Conservation (phyloP, 352 stramenopile genomes). For the Phytophthora parvispora region DNA sequence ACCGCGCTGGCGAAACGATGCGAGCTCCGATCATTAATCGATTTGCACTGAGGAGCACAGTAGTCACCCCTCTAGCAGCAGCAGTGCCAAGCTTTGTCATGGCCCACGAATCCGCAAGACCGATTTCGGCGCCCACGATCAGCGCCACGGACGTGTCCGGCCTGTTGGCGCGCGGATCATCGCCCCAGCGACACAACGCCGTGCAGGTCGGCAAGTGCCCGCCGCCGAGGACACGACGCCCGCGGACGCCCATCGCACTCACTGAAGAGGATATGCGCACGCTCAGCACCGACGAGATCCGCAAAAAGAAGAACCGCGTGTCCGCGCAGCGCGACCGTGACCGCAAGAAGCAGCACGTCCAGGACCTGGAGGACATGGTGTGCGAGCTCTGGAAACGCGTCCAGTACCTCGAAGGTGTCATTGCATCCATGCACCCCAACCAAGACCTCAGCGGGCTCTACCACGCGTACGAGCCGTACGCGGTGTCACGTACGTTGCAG, state of each 20-base stretch:
- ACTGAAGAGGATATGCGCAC: constrained; percentile 53
- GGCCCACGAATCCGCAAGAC: constrained; percentile 22
- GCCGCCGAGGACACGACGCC: constrained; percentile 40
- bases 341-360: constrained; percentile 65
- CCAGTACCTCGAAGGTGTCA: constrained; percentile 65
- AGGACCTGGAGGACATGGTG: constrained; percentile 66
- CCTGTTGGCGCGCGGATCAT: constrained; percentile 30
- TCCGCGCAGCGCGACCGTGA: constrained; percentile 66
- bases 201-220: constrained; percentile 41
- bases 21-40: constrained; percentile 22
- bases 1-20: background rate
- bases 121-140: constrained; percentile 30
- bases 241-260: constrained; percentile 56
- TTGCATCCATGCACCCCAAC: constrained; percentile 48
- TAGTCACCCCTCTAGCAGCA: background rate
- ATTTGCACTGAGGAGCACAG: constrained; percentile 22
- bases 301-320: constrained; percentile 78
- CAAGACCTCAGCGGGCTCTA: constrained; percentile 50
- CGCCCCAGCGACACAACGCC: constrained; percentile 23
- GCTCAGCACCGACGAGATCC: constrained; percentile 58
- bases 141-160: constrained; percentile 37
- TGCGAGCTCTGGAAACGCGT: constrained; percentile 67
- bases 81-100: constrained; percentile 12
- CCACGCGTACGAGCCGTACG: constrained; percentile 45
- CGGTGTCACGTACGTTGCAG: constrained; percentile 19